A percentile compares a stretch with the other conserved stretches of the same genome.
phyloP scores from a whole-genome alignment of 2,329 filamentous ascomycete species.

The Colletotrichum zoysiae region DNA sequence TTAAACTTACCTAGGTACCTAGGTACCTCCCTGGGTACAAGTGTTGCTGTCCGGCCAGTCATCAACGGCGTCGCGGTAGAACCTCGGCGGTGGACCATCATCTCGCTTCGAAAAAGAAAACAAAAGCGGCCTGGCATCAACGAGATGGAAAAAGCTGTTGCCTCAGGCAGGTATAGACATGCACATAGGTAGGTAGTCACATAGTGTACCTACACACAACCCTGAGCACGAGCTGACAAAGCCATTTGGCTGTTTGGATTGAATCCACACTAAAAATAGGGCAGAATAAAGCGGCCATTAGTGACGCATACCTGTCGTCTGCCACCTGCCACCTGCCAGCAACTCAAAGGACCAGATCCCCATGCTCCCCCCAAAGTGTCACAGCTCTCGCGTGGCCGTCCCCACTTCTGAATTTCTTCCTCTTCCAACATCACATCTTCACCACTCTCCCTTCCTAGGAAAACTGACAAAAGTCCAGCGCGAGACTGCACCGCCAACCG shows the following conservation, averaged over 20 bases:
- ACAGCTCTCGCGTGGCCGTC: neutral
- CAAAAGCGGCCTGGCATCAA: neutral
- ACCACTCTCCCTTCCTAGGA: conserved; percentile 14
- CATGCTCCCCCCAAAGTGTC: conserved; percentile 20
- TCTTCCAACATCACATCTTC: conserved; percentile 9
- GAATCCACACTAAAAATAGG: conserved; percentile 4
- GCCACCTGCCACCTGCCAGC: conserved; percentile 12
- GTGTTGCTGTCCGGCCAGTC: neutral
- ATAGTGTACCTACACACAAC: no score
- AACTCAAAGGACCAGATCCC: conserved; percentile 2
- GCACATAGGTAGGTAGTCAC: no score
- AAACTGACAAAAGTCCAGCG: conserved; percentile 35
- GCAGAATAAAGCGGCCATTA: conserved; percentile 17
- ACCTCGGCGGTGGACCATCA: conserved; percentile 27
- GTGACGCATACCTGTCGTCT: conserved; percentile 3
- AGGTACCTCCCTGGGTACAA: no score
- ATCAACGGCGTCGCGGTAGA: conserved; percentile 16
- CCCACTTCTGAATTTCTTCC: neutral
- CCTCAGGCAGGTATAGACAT: neutral
- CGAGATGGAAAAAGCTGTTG: neutral
- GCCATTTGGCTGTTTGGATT: neutral
- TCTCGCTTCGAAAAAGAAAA: conserved; percentile 25
- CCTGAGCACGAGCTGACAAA: conserved; percentile 23
- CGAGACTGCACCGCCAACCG: conserved; percentile 27
- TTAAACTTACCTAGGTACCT: no score